These are phyloP conservation scores for Globisporangium emineosum DNA, from an alignment of 352 stramenopile genomes.

Conservation along the genomic window DNA sequence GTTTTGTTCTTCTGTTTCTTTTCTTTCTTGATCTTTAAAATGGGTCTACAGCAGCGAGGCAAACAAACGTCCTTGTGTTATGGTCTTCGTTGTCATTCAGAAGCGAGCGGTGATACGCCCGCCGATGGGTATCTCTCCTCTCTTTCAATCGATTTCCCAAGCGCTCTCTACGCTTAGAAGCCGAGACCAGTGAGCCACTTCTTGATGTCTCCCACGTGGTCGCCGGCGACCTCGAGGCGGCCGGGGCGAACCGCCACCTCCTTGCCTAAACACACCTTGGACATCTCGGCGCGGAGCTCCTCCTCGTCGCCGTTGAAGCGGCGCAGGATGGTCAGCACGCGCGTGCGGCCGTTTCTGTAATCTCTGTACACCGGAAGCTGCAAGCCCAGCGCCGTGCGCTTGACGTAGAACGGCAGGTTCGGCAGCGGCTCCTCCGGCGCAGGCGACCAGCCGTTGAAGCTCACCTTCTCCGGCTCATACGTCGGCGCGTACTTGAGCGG, in stretches of 20 bases:
- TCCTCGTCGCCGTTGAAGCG: slow-evolving; percentile 77
- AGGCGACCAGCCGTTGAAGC: slow-evolving; percentile 87
- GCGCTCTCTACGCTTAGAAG: slow-evolving; percentile 45
- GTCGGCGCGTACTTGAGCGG: slow-evolving; percentile 81
- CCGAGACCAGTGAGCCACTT: slow-evolving; percentile 84
- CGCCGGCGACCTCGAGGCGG: slow-evolving; percentile 74
- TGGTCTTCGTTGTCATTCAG: background rate
- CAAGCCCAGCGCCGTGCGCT: slow-evolving; percentile 74
- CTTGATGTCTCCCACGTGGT: slow-evolving; percentile 67
- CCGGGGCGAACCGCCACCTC: slow-evolving; percentile 63
- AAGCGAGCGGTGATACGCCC: background rate
- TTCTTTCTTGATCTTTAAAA: background rate
- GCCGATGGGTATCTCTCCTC: background rate
- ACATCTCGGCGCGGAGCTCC: slow-evolving; percentile 77
- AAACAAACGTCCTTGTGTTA: background rate
- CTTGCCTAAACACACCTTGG: slow-evolving; percentile 82
- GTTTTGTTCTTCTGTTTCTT: background rate
- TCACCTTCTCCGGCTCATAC: slow-evolving; percentile 78
- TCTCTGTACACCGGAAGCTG: slow-evolving; percentile 87
- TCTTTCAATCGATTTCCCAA: too few relatives aligned
- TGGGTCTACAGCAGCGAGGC: background rate
- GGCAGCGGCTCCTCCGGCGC: slow-evolving; percentile 62
- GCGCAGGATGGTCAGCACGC: slow-evolving; percentile 82
- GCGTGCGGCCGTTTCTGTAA: slow-evolving; percentile 82
- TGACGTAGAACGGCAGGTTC: slow-evolving; percentile 70